Evolutionary conservation across 2,329 filamentous ascomycete species (phyloP).

Genomic region (Graphilbum fragrans): DNA sequence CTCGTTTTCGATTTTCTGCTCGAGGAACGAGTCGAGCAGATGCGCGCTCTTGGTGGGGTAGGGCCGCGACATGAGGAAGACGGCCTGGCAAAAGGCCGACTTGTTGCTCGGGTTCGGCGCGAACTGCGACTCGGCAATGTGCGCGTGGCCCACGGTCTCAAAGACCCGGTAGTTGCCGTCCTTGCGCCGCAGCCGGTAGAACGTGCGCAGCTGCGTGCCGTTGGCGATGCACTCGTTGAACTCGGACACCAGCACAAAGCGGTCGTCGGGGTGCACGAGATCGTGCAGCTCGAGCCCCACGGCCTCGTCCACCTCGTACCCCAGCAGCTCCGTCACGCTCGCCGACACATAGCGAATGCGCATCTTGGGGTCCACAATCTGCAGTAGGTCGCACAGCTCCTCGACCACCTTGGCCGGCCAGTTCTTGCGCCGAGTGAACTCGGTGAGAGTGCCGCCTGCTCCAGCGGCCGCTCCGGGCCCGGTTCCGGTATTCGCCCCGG

Average conservation of each 20-base stretch:
- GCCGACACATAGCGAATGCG: constrained; percentile 79
- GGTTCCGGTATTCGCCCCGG: constrained; percentile 4
- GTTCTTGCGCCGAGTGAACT: constrained; percentile 51
- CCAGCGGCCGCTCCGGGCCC: too few species aligned
- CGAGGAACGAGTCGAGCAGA: constrained; percentile 81
- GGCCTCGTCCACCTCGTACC: constrained; percentile 60
- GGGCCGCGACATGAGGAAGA: constrained; percentile 85
- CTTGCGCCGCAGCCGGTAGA: constrained; percentile 61
- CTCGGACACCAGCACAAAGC: constrained; percentile 68
- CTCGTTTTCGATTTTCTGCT: constrained; percentile 96
- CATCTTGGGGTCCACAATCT: constrained; percentile 77
- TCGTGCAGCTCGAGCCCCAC: constrained; percentile 67
- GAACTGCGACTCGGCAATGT: constrained; percentile 61
- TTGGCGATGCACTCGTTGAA: constrained; percentile 80
- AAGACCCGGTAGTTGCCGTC: constrained; percentile 69
- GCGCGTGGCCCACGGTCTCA: constrained; percentile 85
- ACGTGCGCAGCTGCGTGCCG: constrained; percentile 68
- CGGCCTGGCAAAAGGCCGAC: constrained; percentile 66
- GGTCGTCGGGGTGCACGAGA: constrained; percentile 77
- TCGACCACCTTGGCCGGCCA: constrained; percentile 86
- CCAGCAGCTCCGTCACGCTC: constrained; percentile 61
- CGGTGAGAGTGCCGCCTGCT: constrained; percentile 39
- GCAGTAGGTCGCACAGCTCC: constrained; percentile 77
- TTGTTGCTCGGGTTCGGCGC: constrained; percentile 51
- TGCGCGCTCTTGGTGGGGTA: constrained; percentile 82